Evolutionary conservation across 2,329 filamentous ascomycete genomes (phyloP).

Genomic region (Zelopaecilomyces penicillatus): DNA sequence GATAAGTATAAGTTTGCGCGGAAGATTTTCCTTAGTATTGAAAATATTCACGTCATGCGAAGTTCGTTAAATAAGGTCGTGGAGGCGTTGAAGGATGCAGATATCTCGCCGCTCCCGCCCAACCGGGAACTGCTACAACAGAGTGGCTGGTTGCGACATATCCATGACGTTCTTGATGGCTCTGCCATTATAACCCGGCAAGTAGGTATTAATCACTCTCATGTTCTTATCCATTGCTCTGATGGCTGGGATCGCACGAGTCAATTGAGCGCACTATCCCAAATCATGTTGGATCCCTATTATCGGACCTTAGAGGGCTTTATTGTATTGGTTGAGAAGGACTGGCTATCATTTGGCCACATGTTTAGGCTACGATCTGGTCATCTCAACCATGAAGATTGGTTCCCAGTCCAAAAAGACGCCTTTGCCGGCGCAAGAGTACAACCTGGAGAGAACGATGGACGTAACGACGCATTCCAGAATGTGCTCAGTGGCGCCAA

Average conservation of each 20-base stretch:
- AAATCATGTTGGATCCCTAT: slow-evolving; percentile 92
- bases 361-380: slow-evolving; percentile 95
- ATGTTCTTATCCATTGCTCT: slow-evolving; percentile 94
- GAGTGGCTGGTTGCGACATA: slow-evolving; percentile 89
- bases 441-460: slow-evolving; percentile 53
- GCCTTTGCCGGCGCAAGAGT: slow-evolving; percentile 56
- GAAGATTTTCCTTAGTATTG: slow-evolving; percentile 89
- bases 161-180: slow-evolving; percentile 74
- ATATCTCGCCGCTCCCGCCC: slow-evolving; percentile 73
- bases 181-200: slow-evolving; percentile 77
- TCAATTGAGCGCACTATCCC: slow-evolving; percentile 82
- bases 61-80: slow-evolving; percentile 81
- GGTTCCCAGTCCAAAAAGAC: slow-evolving; percentile 85
- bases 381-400: slow-evolving; percentile 81
- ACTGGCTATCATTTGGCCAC: slow-evolving; percentile 95
- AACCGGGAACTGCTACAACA: slow-evolving; percentile 72
- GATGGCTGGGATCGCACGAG: slow-evolving; percentile 98
- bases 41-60: slow-evolving; percentile 98
- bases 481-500: slow-evolving; percentile 81
- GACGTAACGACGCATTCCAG: slow-evolving; percentile 67
- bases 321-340: slow-evolving; percentile 89
- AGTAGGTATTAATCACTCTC: slow-evolving; percentile 85
- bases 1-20: slow-evolving; percentile 88
- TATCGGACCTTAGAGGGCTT: slow-evolving; percentile 92
- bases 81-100: slow-evolving; percentile 85